Percentiles rank a stretch among this genome's conserved stretches.
These are phyloP conservation scores for Daldinia sp. DNA, from an alignment of 2,329 filamentous ascomycete species.

Conservation along the genomic window DNA sequence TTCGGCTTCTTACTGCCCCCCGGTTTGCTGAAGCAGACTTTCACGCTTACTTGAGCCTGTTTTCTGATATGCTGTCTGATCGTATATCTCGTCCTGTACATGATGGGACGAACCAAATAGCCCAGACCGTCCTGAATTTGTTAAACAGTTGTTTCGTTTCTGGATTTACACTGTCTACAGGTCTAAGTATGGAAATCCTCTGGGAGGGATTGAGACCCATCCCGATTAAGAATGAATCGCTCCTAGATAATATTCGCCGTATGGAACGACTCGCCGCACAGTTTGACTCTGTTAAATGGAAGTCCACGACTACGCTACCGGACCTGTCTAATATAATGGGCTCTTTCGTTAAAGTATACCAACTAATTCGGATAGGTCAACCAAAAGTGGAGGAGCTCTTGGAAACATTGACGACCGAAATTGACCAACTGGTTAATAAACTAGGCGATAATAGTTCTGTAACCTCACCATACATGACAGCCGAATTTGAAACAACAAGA, in stretches of 20 bases:
- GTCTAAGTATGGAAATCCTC: conserved; percentile 79
- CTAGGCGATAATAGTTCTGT: conserved; percentile 47
- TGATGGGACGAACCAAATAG: conserved; percentile 49
- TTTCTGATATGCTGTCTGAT: conserved; percentile 54
- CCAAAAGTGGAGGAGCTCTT: conserved; percentile 58
- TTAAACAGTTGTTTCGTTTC: conserved; percentile 68
- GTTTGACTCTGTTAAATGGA: conserved; percentile 70
- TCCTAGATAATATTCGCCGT: conserved; percentile 57
- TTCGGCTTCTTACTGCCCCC: conserved; percentile 53
- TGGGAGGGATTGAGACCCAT: conserved; percentile 77
- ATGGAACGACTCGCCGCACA: conserved; percentile 65
- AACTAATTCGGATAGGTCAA: conserved; percentile 58
- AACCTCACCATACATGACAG: conserved; percentile 59
- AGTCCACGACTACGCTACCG: conserved; percentile 58
- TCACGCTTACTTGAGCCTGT: conserved; percentile 67
- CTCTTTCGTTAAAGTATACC: conserved; percentile 64
- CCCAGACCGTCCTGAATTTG: conserved; percentile 50
- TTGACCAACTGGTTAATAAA: conserved; percentile 61
- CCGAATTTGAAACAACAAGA: conserved; percentile 65
- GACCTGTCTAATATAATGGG: conserved; percentile 63
- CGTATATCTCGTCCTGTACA: conserved; percentile 42
- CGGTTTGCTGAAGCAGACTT: conserved; percentile 70
- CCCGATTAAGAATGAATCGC: conserved; percentile 57
- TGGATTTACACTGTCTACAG: conserved; percentile 76
- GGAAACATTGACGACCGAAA: conserved; percentile 58